Conservation (phyloP, 2,329 filamentous ascomycete genomes). For the Aspergillus bombycis region DNA sequence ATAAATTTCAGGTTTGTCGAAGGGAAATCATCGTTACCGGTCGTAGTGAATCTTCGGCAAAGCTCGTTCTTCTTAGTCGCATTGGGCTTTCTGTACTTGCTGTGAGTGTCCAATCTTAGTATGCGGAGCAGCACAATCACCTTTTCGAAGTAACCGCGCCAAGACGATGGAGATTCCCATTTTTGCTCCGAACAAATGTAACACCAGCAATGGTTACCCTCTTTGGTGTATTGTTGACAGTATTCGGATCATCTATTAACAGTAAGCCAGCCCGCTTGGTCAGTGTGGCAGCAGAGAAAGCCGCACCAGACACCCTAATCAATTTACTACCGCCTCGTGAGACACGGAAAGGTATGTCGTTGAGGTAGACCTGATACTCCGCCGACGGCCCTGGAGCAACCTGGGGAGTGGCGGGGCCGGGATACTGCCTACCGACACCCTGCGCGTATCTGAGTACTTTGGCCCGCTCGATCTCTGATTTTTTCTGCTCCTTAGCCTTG, state of each 20-base stretch:
- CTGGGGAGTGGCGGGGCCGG: conserved; percentile 24
- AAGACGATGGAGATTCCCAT: conserved; percentile 80
- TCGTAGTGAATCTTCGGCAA: conserved; percentile 67
- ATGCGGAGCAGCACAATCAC: conserved; percentile 56
- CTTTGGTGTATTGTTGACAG: conserved; percentile 73
- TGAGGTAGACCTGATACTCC: conserved; percentile 67
- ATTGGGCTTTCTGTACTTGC: conserved; percentile 41
- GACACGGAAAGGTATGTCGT: conserved; percentile 74
- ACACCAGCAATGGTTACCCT: conserved; percentile 73
- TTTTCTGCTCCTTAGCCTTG: conserved; percentile 54
- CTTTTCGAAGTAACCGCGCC: conserved; percentile 74
- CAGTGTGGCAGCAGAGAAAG: conserved; percentile 10
- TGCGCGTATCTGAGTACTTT: conserved; percentile 46
- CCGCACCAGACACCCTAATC: conserved; percentile 70
- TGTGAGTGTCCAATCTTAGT: conserved; percentile 23
- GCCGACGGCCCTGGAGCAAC: conserved; percentile 34
- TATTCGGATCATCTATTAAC: conserved; percentile 58
- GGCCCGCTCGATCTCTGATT: conserved; percentile 55
- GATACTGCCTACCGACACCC: conserved; percentile 27
- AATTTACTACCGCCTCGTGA: conserved; percentile 81
- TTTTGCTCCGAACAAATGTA: conserved; percentile 81
- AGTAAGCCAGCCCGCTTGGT: conserved; percentile 49
- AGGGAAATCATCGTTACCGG: conserved; percentile 53
- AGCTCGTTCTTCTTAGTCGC: conserved; percentile 69
- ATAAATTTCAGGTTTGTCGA: conserved; percentile 17